A percentile compares a stretch with the other conserved stretches of the same genome.
Conservation (phyloP, 768 basidiomycete genomes). For the Lyophyllum shimeji region DNA sequence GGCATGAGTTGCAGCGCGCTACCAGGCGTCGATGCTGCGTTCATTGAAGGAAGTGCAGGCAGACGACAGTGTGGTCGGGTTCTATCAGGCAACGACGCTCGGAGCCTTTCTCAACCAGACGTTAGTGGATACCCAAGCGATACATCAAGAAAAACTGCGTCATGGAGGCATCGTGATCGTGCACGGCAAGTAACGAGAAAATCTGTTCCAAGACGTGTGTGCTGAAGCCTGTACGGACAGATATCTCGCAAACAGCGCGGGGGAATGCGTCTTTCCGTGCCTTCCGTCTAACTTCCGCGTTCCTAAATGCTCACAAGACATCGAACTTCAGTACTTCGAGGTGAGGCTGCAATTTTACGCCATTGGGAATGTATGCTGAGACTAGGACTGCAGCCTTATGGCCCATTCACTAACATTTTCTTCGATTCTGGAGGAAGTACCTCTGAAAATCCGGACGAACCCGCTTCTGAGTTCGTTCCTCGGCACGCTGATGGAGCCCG, state of each 20-base stretch:
- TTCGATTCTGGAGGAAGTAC: slow-evolving; percentile 82
- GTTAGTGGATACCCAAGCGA: slow-evolving; percentile 78
- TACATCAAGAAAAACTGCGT: slow-evolving; percentile 82
- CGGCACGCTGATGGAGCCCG: slow-evolving; percentile 53
- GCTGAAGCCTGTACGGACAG: slow-evolving; percentile 33
- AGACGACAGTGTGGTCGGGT: slow-evolving; percentile 90
- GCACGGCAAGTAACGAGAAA: slow-evolving; percentile 55
- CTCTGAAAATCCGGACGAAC: slow-evolving; percentile 82
- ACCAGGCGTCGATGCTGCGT: slow-evolving; percentile 82
- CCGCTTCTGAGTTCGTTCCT: slow-evolving; percentile 80
- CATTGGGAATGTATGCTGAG: slow-evolving; percentile 14
- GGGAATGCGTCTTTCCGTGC: slow-evolving; percentile 90
- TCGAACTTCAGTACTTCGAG: slow-evolving; percentile 83
- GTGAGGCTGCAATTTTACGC: slow-evolving; percentile 41
- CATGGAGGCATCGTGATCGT: slow-evolving; percentile 86
- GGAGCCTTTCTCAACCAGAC: slow-evolving; percentile 85
- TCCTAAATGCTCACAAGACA: slow-evolving; percentile 80
- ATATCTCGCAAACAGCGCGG: slow-evolving; percentile 73
- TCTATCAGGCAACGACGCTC: slow-evolving; percentile 87
- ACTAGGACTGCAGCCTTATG: slow-evolving; percentile 54
- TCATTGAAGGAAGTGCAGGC: slow-evolving; percentile 88
- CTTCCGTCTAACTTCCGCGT: slow-evolving; percentile 77
- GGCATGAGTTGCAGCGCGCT: slow-evolving; percentile 53
- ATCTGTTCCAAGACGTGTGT: neutral
- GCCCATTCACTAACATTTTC: slow-evolving; percentile 83